Conservation (phyloP, 108 stramenopile species). For the Hondaea fermentalgiana region DNA sequence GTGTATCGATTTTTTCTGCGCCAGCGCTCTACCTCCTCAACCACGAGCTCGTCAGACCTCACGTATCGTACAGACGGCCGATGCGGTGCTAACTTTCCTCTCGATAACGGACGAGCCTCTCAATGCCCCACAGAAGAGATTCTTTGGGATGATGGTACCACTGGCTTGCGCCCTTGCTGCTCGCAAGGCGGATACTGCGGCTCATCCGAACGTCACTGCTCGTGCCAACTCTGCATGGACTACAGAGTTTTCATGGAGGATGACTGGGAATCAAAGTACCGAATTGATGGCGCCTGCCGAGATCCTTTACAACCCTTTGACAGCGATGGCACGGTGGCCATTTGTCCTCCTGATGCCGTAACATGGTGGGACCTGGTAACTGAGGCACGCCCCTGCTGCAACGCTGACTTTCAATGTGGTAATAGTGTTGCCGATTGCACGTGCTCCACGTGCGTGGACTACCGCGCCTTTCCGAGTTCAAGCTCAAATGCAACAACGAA, state of each 20-base stretch:
- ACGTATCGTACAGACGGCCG: not conserved
- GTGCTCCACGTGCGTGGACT: not conserved
- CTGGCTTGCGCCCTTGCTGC: not conserved
- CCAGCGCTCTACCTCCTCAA: not conserved
- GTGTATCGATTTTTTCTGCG: not conserved
- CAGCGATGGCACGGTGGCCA: not conserved
- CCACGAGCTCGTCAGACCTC: not conserved
- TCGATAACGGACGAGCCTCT: not conserved
- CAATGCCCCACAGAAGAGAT: not conserved
- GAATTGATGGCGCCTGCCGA: not conserved
- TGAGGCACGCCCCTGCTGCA: not conserved
- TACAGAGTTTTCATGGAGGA: not conserved
- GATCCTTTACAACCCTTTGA: not conserved
- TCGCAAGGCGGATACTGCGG: not conserved
- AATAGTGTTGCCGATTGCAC: not conserved
- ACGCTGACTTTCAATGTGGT: not conserved
- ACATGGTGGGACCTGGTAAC: not conserved
- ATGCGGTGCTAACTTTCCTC: not conserved
- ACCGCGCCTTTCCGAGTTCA: not conserved
- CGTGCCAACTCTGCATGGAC: not conserved
- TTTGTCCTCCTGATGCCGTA: not conserved
- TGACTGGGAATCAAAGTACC: not conserved
- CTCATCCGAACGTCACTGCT: not conserved
- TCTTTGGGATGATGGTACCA: conserved; percentile 13
- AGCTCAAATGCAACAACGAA: not conserved